Conservation (phyloP, 2,329 filamentous ascomycete genomes). For the Fusarium sp. region DNA sequence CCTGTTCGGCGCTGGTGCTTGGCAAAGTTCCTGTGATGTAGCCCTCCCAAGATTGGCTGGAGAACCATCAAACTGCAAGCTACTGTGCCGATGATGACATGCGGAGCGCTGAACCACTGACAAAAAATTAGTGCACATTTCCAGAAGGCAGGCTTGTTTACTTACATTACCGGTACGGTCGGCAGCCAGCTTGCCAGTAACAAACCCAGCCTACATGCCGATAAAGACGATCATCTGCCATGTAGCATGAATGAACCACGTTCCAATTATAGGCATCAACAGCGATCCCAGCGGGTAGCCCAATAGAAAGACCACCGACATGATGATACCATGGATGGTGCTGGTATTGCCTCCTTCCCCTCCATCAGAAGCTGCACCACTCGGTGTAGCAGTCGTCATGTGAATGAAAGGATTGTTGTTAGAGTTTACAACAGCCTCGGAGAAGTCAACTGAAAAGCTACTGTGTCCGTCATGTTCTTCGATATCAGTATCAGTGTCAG, state of each 20-base stretch:
- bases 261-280: background rate
- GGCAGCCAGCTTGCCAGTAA: background rate
- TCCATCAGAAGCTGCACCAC: background rate
- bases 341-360: background rate
- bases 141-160: background rate
- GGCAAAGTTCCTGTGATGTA: constrained; percentile 64
- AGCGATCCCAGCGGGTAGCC: background rate
- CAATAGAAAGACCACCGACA: background rate
- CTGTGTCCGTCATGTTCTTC: background rate
- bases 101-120: constrained; percentile 59
- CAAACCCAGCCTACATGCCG: background rate
- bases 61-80: constrained; percentile 61
- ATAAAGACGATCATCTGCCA: background rate
- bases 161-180: background rate
- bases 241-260: background rate
- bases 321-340: background rate
- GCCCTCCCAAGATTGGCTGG: constrained; percentile 63
- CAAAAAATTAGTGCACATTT: background rate
- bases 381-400: background rate
- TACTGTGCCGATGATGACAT: constrained; percentile 63
- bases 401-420: background rate
- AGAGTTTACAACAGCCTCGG: background rate
- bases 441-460: background rate
- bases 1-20: constrained; percentile 55
- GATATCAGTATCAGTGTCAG: background rate